Conservation (phyloP, 2,329 filamentous ascomycete species). For the Verticillium zaregamsianum region DNA sequence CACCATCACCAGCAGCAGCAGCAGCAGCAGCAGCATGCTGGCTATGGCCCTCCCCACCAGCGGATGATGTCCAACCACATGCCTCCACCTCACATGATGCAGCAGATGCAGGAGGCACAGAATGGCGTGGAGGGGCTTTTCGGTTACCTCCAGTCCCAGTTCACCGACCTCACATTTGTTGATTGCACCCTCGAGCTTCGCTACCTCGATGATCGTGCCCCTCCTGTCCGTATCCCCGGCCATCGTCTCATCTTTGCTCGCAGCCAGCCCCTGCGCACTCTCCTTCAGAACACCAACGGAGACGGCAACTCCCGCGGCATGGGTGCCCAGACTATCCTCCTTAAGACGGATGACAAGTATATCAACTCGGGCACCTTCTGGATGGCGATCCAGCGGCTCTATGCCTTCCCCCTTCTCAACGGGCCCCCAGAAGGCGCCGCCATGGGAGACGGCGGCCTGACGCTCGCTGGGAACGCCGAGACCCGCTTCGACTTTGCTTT, state of each 20-base stretch:
- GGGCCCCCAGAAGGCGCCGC: slow-evolving; percentile 23
- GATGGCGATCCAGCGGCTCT: slow-evolving; percentile 53
- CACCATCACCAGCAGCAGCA: slow-evolving; percentile 10
- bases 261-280: slow-evolving; percentile 34
- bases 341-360: slow-evolving; percentile 49
- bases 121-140: slow-evolving; percentile 29
- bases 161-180: slow-evolving; percentile 29
- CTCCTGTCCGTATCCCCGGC: slow-evolving; percentile 40
- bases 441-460: slow-evolving; percentile 21
- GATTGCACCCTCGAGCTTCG: slow-evolving; percentile 45
- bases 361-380: slow-evolving; percentile 53
- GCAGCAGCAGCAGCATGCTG: not conserved
- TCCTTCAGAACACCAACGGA: slow-evolving; percentile 12
- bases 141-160: slow-evolving; percentile 34
- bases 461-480: slow-evolving; percentile 30
- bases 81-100: slow-evolving; percentile 13
- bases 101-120: slow-evolving; percentile 2
- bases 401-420: slow-evolving; percentile 47
- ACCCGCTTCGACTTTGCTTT: slow-evolving; percentile 53
- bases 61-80: slow-evolving; percentile 24
- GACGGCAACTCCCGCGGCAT: slow-evolving; percentile 14
- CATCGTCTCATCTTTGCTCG: slow-evolving; percentile 54
- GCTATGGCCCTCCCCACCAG: slow-evolving; percentile 17
- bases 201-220: slow-evolving; percentile 33
- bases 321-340: slow-evolving; percentile 28